A percentile compares a stretch with the other conserved stretches of the same genome.
These are phyloP conservation scores for Protomyces inundatus DNA, from an alignment of 1,139 yeast species.

Conservation along the genomic window DNA sequence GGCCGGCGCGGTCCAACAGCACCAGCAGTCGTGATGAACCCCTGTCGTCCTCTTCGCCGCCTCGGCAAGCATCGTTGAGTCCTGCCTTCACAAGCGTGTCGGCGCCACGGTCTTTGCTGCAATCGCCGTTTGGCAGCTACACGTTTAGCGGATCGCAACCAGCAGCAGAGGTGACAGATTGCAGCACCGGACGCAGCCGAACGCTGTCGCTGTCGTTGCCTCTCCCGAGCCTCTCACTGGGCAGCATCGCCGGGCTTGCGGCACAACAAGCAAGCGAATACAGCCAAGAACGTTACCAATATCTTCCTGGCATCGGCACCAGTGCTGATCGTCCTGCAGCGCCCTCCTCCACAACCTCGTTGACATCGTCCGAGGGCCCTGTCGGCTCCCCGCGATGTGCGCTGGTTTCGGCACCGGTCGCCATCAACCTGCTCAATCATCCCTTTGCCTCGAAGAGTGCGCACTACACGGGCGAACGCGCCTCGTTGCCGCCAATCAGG, in stretches of 20 bases:
- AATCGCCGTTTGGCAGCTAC: conserved; percentile 10
- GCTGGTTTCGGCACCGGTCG: background rate
- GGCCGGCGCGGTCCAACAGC: conserved; percentile 22
- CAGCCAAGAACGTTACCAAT: background rate
- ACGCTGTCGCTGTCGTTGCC: background rate
- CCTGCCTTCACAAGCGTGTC: background rate
- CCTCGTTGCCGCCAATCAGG: background rate
- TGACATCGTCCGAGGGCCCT: background rate
- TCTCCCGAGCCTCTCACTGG: background rate
- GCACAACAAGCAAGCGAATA: background rate
- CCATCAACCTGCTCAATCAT: background rate
- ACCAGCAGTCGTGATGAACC: conserved; percentile 9
- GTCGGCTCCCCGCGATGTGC: background rate
- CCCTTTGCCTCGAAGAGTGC: background rate
- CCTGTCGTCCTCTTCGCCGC: background rate
- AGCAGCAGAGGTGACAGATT: too few relatives aligned
- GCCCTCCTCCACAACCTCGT: background rate
- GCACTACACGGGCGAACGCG: background rate
- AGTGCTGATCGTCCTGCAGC: background rate
- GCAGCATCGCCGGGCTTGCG: background rate
- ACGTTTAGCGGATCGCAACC: background rate
- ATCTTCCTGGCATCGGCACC: background rate
- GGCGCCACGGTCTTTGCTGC: conserved; percentile 13
- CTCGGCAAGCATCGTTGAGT: background rate
- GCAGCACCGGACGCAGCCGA: too few relatives aligned